Conservation (phyloP, 2,329 filamentous ascomycete species). For the Nectriaceae sp. region DNA sequence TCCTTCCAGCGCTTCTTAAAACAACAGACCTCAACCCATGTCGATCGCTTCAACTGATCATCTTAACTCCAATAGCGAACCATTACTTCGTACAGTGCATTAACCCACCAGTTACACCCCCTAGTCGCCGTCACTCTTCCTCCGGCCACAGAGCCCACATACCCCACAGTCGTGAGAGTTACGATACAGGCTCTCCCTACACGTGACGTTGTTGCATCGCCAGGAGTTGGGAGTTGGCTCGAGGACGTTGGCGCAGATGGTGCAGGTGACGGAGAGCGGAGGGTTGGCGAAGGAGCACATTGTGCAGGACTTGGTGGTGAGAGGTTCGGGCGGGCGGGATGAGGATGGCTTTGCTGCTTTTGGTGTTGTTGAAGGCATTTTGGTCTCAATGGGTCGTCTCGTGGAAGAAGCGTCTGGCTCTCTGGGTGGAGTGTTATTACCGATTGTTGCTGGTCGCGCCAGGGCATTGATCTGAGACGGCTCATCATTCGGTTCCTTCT, state of each 20-base stretch:
- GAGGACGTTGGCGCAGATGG: conserved; percentile 71
- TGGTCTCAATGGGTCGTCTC: neutral
- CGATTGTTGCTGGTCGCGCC: neutral
- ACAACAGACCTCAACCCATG: too few species aligned
- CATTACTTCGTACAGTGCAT: too few species aligned
- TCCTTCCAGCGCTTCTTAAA: too few species aligned
- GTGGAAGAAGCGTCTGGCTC: too few species aligned
- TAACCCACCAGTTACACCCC: too few species aligned
- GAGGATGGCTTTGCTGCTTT: too few species aligned
- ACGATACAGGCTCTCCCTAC: conserved; percentile 58
- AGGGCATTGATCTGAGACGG: conserved; percentile 1
- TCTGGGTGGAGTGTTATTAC: too few species aligned
- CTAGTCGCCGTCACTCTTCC: conserved; percentile 22
- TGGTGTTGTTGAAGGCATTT: neutral
- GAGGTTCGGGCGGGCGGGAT: neutral
- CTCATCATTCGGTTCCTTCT: conserved; percentile 11
- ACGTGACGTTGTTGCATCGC: conserved; percentile 60
- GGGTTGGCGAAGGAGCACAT: conserved; percentile 71
- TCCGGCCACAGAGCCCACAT: conserved; percentile 69
- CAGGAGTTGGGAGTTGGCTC: conserved; percentile 60
- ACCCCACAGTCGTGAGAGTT: conserved; percentile 70
- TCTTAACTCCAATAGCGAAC: too few species aligned
- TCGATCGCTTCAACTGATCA: too few species aligned
- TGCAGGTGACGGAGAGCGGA: conserved; percentile 57
- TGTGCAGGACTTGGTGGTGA: conserved; percentile 43